phyloP scores from a whole-genome alignment of 176 grass and related monocot species.

The Ananas comosus region DNA sequence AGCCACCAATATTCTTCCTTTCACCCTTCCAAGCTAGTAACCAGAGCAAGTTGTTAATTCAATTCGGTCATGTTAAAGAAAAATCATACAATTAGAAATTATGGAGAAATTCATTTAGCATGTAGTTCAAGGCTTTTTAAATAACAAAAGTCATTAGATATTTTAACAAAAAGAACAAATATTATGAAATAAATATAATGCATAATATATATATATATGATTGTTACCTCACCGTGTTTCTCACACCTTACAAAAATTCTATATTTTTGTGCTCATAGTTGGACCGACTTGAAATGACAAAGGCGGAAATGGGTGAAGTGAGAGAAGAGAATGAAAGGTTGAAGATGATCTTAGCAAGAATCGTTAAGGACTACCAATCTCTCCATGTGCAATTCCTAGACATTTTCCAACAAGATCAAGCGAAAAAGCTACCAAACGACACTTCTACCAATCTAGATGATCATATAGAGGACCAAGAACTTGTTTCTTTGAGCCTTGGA shows the following conservation, averaged over 20 bases:
- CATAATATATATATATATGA: too few species aligned
- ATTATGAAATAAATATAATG: too few species aligned
- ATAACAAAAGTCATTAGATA: too few species aligned
- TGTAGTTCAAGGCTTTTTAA: too few species aligned
- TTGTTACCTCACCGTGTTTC: too few species aligned
- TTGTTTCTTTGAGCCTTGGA: constrained; percentile 48
- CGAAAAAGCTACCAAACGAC: constrained; percentile 14
- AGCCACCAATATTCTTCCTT: too few species aligned
- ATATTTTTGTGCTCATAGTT: constrained; percentile 20
- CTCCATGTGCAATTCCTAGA: constrained; percentile 46
- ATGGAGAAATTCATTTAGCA: background rate
- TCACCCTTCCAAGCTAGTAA: too few species aligned
- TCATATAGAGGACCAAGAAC: constrained; percentile 25
- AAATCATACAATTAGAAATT: background rate
- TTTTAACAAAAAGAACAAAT: too few species aligned
- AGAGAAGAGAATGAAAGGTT: constrained; percentile 63
- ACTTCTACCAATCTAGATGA: background rate
- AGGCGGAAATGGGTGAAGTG: constrained; percentile 54
- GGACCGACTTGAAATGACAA: constrained; percentile 37
- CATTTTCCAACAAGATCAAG: constrained; percentile 29
- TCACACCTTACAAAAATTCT: background rate
- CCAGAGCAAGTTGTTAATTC: background rate
- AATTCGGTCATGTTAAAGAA: background rate
- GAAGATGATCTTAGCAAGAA: constrained; percentile 34
- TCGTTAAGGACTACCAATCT: constrained; percentile 47